Evolutionary conservation across 1,284 basidiomycete species (phyloP).

Genomic region (Ganoderma resinaceum): DNA sequence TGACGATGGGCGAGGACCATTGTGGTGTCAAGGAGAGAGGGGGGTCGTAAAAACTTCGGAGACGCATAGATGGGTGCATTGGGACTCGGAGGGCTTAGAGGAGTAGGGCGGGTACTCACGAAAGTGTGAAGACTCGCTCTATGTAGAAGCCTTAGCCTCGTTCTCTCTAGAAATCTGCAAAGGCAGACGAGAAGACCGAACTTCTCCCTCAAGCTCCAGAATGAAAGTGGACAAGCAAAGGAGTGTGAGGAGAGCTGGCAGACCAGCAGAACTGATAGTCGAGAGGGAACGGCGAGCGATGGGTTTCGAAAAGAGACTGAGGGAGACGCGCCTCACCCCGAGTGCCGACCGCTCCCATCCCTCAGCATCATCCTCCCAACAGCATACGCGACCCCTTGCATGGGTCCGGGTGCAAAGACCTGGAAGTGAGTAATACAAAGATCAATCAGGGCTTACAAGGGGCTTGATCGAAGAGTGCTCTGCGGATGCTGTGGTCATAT

Average conservation of each 20-base stretch:
- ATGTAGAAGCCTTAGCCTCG: too few species aligned
- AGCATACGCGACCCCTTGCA: background rate
- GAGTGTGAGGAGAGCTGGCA: background rate
- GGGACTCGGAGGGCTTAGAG: background rate
- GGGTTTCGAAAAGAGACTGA: background rate
- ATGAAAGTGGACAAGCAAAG: background rate
- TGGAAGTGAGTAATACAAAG: background rate
- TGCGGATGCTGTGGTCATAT: background rate
- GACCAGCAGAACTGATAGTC: background rate
- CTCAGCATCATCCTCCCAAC: background rate
- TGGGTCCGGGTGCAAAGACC: background rate
- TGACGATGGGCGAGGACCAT: background rate
- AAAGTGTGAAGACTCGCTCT: background rate
- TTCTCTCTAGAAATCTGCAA: background rate
- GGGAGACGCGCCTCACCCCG: too few species aligned
- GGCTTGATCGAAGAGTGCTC: background rate
- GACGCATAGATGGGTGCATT: background rate
- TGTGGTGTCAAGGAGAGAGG: background rate
- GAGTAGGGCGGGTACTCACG: background rate
- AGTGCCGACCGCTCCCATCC: background rate
- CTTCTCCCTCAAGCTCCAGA: background rate
- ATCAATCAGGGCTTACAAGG: background rate
- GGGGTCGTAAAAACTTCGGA: background rate
- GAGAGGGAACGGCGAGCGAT: background rate
- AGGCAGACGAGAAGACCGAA: background rate